Conservation (phyloP, 2,329 filamentous ascomycete species). For the Penicillium sp. region DNA sequence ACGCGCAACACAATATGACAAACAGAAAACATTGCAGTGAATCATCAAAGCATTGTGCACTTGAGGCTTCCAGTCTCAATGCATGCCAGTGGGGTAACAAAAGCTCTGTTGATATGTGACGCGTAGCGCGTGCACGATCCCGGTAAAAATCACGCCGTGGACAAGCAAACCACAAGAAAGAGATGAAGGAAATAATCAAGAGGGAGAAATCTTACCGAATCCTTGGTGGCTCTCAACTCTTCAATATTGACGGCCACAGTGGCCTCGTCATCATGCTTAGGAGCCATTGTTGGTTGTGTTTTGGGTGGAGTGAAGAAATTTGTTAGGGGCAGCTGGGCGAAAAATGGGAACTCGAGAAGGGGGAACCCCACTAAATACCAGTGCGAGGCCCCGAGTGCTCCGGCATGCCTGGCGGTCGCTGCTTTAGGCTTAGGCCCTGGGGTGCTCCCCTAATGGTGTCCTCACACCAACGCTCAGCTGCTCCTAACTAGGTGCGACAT, state of each 20-base stretch:
- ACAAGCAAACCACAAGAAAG: slow-evolving; percentile 6
- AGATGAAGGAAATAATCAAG: slow-evolving; percentile 7
- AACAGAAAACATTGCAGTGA: not conserved
- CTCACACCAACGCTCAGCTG: not conserved
- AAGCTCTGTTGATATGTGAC: slow-evolving; percentile 19
- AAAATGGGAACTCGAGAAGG: slow-evolving; percentile 6
- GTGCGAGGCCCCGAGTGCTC: not conserved
- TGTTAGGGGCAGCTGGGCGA: slow-evolving; percentile 17
- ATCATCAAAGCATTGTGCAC: not conserved
- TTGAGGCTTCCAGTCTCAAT: slow-evolving; percentile 5
- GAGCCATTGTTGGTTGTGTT: slow-evolving; percentile 38
- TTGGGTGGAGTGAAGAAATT: slow-evolving; percentile 20
- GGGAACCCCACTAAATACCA: slow-evolving; percentile 18
- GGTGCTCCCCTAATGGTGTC: not conserved
- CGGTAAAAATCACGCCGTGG: not conserved
- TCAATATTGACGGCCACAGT: slow-evolving; percentile 54
- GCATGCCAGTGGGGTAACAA: not conserved
- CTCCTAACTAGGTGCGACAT: not conserved
- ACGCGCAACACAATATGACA: not conserved
- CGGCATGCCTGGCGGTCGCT: slow-evolving; percentile 10
- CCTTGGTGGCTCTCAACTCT: slow-evolving; percentile 73
- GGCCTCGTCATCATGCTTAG: slow-evolving; percentile 35
- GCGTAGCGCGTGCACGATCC: slow-evolving; percentile 15
- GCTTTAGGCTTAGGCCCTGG: slow-evolving; percentile 24
- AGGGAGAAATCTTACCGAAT: slow-evolving; percentile 60